These are phyloP conservation scores for Termitomyces sp. DNA, from an alignment of 768 basidiomycete species.

Conservation along the genomic window DNA sequence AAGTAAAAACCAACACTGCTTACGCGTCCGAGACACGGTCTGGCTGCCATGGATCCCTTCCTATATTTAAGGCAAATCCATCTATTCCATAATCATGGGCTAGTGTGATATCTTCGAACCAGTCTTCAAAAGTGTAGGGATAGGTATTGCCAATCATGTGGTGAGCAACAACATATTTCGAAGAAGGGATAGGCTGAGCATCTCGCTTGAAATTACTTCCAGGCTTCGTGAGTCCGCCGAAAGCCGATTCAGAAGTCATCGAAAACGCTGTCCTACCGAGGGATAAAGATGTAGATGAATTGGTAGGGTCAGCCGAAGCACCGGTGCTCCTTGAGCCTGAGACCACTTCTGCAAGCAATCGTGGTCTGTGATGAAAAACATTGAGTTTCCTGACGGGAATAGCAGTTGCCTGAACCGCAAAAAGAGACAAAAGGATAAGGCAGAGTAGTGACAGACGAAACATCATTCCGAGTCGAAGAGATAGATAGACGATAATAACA, in stretches of 20 bases:
- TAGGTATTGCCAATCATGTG: slow-evolving; percentile 67
- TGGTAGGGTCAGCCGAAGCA: neutral
- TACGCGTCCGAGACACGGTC: slow-evolving; percentile 60
- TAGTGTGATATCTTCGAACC: slow-evolving; percentile 45
- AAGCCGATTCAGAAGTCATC: neutral
- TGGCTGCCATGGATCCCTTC: slow-evolving; percentile 57
- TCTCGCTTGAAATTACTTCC: neutral
- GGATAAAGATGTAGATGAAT: neutral
- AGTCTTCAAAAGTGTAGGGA: slow-evolving; percentile 46
- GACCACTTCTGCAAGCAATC: neutral
- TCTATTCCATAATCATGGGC: slow-evolving; percentile 59
- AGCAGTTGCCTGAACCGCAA: slow-evolving; percentile 3
- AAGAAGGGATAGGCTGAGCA: slow-evolving; percentile 8
- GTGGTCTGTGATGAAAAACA: neutral
- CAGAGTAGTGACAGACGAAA: slow-evolving; percentile 7
- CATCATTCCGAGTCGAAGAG: neutral
- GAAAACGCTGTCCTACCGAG: neutral
- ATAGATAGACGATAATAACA: neutral
- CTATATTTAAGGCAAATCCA: slow-evolving; percentile 69
- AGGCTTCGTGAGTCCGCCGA: neutral
- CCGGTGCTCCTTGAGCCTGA: neutral
- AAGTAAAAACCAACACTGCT: slow-evolving; percentile 14
- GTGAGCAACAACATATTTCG: slow-evolving; percentile 51
- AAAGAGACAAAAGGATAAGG: slow-evolving; percentile 4
- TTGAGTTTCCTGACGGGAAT: slow-evolving; percentile 4